phyloP scores from a whole-genome alignment of 805 yeast genomes.

The Barnettozyma salicaria region DNA sequence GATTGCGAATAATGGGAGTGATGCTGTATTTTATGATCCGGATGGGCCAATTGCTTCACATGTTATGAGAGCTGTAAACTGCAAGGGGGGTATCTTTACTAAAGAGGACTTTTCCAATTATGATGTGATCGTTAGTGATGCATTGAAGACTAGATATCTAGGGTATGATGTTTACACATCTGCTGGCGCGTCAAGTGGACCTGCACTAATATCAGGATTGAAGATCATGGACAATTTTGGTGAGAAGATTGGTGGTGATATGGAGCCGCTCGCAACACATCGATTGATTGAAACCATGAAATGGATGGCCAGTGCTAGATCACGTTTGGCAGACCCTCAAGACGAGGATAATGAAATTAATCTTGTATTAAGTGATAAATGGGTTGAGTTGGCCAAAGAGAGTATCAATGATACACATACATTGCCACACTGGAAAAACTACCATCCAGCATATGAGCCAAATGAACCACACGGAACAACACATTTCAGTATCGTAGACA shows the following conservation, averaged over 20 bases:
- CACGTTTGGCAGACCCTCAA: conserved; percentile 73
- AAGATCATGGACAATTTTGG: conserved; percentile 50
- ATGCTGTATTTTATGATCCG: conserved; percentile 78
- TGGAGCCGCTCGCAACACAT: conserved; percentile 48
- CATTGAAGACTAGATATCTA: conserved; percentile 38
- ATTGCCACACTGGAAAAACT: conserved; percentile 56
- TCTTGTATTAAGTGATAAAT: conserved; percentile 36
- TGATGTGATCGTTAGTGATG: conserved; percentile 36
- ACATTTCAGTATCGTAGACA: conserved; percentile 76
- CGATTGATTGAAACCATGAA: conserved; percentile 81
- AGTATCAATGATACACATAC: conserved; percentile 57
- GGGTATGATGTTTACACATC: conserved; percentile 47
- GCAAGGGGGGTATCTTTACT: conserved; percentile 62
- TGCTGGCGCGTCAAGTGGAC: conserved; percentile 77
- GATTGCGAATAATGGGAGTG: conserved; percentile 73
- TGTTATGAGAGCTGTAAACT: conserved; percentile 43
- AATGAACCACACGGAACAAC: conserved; percentile 89
- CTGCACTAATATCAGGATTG: conserved; percentile 72
- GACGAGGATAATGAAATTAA: conserved; percentile 35
- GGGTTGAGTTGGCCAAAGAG: conserved; percentile 47
- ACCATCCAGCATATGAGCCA: conserved; percentile 71
- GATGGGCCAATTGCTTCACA: conserved; percentile 63
- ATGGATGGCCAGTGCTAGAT: conserved; percentile 84
- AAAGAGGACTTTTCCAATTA: conserved; percentile 63
- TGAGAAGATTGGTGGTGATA: conserved; percentile 39